Percentiles rank a stretch among this genome's conserved stretches.
Evolutionary conservation across 805 yeast genomes (phyloP).

Genomic region (Wickerhamomyces tratensis): DNA sequence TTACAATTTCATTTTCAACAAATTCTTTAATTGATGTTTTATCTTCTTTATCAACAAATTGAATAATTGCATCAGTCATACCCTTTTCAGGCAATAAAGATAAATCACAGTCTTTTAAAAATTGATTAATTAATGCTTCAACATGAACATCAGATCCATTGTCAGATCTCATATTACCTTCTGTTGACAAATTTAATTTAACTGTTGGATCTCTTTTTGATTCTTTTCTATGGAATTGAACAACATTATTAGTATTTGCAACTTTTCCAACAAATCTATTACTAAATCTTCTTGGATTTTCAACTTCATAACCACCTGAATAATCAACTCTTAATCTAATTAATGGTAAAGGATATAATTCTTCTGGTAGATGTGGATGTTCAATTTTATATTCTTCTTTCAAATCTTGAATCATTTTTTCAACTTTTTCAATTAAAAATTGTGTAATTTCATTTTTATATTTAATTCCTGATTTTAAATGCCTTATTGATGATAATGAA

Average conservation of each 20-base stretch:
- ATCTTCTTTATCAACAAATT: slow-evolving; percentile 77
- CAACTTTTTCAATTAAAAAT: slow-evolving; percentile 56
- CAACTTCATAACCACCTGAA: slow-evolving; percentile 85
- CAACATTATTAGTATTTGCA: slow-evolving; percentile 84
- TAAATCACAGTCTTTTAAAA: slow-evolving; percentile 52
- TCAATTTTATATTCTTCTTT: slow-evolving; percentile 33
- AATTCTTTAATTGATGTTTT: slow-evolving; percentile 58
- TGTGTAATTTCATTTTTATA: slow-evolving; percentile 50
- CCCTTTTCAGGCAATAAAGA: slow-evolving; percentile 69
- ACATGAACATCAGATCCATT: slow-evolving; percentile 31
- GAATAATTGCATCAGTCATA: slow-evolving; percentile 60
- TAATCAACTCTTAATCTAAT: slow-evolving; percentile 81
- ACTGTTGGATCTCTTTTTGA: slow-evolving; percentile 1
- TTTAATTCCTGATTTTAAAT: slow-evolving; percentile 49
- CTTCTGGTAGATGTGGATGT: slow-evolving; percentile 21
- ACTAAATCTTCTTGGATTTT: slow-evolving; percentile 82
- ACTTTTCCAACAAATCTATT: slow-evolving; percentile 84
- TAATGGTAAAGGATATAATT: slow-evolving; percentile 62
- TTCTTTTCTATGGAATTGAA: slow-evolving; percentile 53
- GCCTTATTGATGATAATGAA: slow-evolving; percentile 38
- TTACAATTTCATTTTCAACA: slow-evolving; percentile 43
- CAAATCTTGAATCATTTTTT: slow-evolving; percentile 54
- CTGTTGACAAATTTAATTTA: slow-evolving; percentile 1
- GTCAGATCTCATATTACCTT: slow-evolving; percentile 1
- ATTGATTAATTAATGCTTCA: slow-evolving; percentile 52